Base-by-base conservation (phyloP, 352 stramenopile genomes). In the Phytophthora melonis region DNA sequence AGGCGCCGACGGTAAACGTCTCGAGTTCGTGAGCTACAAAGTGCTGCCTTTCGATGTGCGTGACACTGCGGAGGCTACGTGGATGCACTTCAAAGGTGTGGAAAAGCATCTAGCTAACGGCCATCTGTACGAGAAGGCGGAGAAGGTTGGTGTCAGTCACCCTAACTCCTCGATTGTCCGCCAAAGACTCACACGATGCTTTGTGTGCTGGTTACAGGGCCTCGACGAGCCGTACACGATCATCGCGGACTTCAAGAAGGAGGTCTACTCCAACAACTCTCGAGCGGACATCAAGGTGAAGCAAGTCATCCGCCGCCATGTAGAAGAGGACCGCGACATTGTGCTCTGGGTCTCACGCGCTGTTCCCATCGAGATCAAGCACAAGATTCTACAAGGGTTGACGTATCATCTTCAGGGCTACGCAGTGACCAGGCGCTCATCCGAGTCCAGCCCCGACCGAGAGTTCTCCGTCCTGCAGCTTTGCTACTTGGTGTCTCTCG, bases 251-350 rank as follows among this genome's bases (percentile, higher is more conserved):
- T 81, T 86, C 62, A 77, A 74, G 52, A 80, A 88, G 14, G 82
- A 90, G 63, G 34, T 81, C 1, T 61, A 66, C n/a, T 74, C 70
- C 18, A 82, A 78, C 58, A 72, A 71, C 34, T 84, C 70, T 25
- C 68, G 70, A 13, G 80, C 81, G 14, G 69, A 87, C 16, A 87
- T 91, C 67, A 57, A 73, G 1, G 70, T 89, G 8, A 79, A 86
- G 25, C 81, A 91, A 68, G 74, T 88, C 21, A 63, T 89, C 9
- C 79, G 81, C 5, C 78, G 84, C 8, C 84, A 85, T 56, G 74
- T 80, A 4, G 79, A 89, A 34, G 36, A 75, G 34, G 79, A 87
- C 50, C 83, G 80, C 21, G 75, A 86, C 3, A 23, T 91, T 6
- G 77, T 88, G 32, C 68, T 84, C 9, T 87, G 80, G 80, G 58